These are phyloP conservation scores for Porcisia deanei DNA, from an alignment of 208 protist species.

Conservation along the genomic window DNA sequence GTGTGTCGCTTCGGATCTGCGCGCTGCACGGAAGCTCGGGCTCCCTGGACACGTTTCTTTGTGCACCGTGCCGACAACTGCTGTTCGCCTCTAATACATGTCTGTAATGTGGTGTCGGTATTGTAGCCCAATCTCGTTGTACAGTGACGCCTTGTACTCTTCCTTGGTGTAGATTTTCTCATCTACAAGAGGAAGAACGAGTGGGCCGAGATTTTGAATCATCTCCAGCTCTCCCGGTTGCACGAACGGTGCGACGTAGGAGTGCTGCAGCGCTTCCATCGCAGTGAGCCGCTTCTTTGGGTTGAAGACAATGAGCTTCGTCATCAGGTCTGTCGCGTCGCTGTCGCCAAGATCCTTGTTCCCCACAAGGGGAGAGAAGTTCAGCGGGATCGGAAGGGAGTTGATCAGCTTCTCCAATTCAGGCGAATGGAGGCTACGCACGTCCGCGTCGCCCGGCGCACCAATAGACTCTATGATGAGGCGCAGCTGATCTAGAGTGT, in stretches of 20 bases:
- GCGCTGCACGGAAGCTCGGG: not conserved
- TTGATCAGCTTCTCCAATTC: constrained; percentile 91
- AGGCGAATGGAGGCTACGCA: constrained; percentile 87
- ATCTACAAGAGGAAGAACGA: constrained; percentile 71
- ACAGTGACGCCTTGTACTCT: constrained; percentile 77
- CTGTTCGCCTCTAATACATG: constrained; percentile 9
- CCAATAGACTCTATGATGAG: constrained; percentile 93
- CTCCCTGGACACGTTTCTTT: not conserved
- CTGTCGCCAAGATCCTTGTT: constrained; percentile 72
- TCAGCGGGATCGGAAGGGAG: constrained; percentile 63
- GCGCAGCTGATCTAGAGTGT: constrained; percentile 96
- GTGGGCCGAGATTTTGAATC: constrained; percentile 35
- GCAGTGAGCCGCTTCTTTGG: constrained; percentile 83
- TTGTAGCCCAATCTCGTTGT: constrained; percentile 50
- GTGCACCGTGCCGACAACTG: not conserved
- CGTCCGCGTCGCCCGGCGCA: constrained; percentile 82
- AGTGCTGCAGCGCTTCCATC: constrained; percentile 84
- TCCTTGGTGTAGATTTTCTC: constrained; percentile 56
- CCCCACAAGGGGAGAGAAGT: constrained; percentile 17
- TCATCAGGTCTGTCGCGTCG: constrained; percentile 87
- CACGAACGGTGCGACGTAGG: constrained; percentile 82
- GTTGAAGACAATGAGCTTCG: constrained; percentile 88
- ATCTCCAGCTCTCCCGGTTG: constrained; percentile 48
- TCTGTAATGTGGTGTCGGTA: constrained; percentile 38
- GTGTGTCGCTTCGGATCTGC: not conserved